These are phyloP conservation scores for Sclerotinia trifoliorum DNA, from an alignment of 2,329 filamentous ascomycete genomes.

Conservation along the genomic window DNA sequence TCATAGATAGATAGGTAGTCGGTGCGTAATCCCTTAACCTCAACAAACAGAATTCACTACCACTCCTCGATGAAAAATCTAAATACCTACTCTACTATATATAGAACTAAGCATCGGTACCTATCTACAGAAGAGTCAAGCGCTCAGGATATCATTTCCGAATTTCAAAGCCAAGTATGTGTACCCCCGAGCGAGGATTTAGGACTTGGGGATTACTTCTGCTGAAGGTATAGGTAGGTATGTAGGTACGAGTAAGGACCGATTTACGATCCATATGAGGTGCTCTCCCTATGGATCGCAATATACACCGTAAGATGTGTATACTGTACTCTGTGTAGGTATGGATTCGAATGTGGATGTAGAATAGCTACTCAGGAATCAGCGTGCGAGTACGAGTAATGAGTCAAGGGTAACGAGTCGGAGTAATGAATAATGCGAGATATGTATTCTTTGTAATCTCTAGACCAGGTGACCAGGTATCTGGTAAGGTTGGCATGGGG, in stretches of 20 bases:
- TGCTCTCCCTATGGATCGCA: not conserved
- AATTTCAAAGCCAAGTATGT: not conserved
- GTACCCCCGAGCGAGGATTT: not conserved
- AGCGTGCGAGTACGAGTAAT: not conserved
- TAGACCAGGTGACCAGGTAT: not conserved
- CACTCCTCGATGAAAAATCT: not conserved
- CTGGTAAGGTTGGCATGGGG: not conserved
- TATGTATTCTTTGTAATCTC: not conserved
- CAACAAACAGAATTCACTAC: not conserved
- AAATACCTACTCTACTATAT: no score
- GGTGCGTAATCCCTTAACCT: not conserved
- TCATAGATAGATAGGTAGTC: no score
- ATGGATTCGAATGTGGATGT: no score
- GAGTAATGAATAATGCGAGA: no score
- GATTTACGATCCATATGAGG: not conserved
- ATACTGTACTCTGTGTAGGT: no score
- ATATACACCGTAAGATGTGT: no score
- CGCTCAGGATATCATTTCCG: not conserved
- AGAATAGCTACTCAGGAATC: no score
- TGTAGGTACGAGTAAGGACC: not conserved
- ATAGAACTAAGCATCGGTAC: not conserved
- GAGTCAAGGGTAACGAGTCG: not conserved
- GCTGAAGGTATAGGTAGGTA: no score
- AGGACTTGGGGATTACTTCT: constrained; percentile 2
- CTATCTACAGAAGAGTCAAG: no score